phyloP scores from a whole-genome alignment of 495 filamentous ascomycete species.

The Astrothelium macrocarpum region DNA sequence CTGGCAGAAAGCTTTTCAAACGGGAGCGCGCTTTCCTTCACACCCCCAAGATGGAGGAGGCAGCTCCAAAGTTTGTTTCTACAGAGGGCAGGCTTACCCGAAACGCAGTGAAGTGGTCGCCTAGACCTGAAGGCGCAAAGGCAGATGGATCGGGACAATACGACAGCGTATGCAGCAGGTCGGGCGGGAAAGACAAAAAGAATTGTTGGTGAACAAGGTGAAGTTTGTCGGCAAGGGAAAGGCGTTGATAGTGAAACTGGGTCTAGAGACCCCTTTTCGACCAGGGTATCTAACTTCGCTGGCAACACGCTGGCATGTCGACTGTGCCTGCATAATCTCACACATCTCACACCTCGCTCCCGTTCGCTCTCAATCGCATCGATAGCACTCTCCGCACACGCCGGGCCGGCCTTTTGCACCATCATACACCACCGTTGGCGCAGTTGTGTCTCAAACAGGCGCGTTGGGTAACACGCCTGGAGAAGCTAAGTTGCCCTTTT shows the following conservation, averaged over 20 bases:
- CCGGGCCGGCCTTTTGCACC: background rate
- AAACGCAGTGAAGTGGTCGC: background rate
- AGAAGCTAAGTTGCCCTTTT: background rate
- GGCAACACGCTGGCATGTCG: background rate
- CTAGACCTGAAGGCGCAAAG: background rate
- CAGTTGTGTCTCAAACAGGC: background rate
- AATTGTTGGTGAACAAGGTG: background rate
- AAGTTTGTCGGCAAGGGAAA: conserved; percentile 7
- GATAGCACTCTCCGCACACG: background rate
- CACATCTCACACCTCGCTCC: too few species aligned
- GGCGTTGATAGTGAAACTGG: conserved; percentile 5
- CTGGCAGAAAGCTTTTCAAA: too few species aligned
- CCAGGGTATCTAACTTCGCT: background rate
- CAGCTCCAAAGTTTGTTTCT: background rate
- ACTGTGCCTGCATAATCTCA: background rate
- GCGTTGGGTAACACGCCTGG: background rate
- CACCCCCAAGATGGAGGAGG: background rate
- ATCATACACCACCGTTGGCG: background rate
- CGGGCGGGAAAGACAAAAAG: background rate
- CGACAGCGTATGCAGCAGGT: background rate
- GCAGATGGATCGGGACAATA: background rate
- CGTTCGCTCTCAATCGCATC: background rate
- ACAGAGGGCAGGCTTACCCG: background rate
- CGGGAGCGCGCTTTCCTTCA: background rate
- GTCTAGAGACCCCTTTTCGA: background rate